Conservation (phyloP, 805 yeast species). For the Pichia rugopelliculosa region DNA sequence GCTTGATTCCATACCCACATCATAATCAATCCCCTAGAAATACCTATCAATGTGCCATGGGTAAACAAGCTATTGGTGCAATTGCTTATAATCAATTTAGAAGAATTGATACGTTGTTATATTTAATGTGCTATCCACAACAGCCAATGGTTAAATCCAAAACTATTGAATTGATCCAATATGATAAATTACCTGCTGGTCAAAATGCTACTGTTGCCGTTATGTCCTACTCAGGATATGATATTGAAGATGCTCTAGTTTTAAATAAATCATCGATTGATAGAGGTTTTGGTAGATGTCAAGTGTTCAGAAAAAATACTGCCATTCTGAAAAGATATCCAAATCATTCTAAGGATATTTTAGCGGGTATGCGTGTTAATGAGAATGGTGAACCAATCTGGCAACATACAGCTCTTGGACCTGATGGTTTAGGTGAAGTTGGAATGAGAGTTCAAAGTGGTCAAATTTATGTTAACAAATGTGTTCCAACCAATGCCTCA, state of each 20-base stretch:
- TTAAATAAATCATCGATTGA: slow-evolving; percentile 89
- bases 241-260: slow-evolving; percentile 97
- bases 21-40: slow-evolving; percentile 91
- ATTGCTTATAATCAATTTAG: slow-evolving; percentile 95
- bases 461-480: slow-evolving; percentile 88
- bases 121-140: slow-evolving; percentile 97
- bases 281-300: slow-evolving; percentile 97
- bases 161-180: slow-evolving; percentile 90
- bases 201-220: slow-evolving; percentile 99
- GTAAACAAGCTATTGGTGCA: slow-evolving; percentile 99
- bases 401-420: slow-evolving; percentile 82
- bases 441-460: slow-evolving; percentile 89
- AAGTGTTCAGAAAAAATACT: slow-evolving; percentile 87
- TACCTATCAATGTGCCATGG: slow-evolving; percentile 93
- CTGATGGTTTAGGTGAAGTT: slow-evolving; percentile 95
- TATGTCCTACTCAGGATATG: slow-evolving; percentile 98
- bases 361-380: slow-evolving; percentile 86
- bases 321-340: slow-evolving; percentile 86
- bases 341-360: slow-evolving; percentile 85
- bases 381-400: slow-evolving; percentile 74
- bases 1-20: slow-evolving; percentile 86
- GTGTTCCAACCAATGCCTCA: slow-evolving; percentile 81
- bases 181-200: slow-evolving; percentile 96
- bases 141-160: slow-evolving; percentile 99
- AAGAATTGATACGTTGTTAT: slow-evolving; percentile 88